Base-by-base conservation (phyloP, 768 basidiomycete species). In the Agaricus subrufescens region DNA sequence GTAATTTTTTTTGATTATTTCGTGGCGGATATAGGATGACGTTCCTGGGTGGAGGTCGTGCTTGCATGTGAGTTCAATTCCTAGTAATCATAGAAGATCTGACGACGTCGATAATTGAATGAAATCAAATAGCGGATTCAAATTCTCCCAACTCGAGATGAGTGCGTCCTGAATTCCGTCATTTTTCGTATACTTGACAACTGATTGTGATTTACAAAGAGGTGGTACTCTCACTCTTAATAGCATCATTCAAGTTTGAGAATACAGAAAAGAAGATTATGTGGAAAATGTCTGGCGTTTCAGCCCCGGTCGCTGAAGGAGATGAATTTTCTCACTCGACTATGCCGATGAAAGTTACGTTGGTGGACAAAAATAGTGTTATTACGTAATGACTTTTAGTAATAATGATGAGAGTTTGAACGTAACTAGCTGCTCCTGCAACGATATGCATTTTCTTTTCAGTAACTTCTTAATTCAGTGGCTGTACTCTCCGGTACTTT, bases 1-100 rank as follows among this genome's bases (percentile, higher is more conserved):
- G 0, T 27, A 44, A 19, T 19, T 46, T n/a, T 8, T 34, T 19
- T 19, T 19, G 19, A 19, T 19, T 19, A 19, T 19, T 19, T 19
- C 19, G 19, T 19, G 19, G 19, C 31, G 5, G 10, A 31, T 31
- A 38, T 15, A 67, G 64, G 52, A 62, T 67, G 63, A 65, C 66
- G 11, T 67, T 67, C 23, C 38, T 63, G 1, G 66, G 62, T 25
- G 66, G 66, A 3, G 59, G 59, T 19, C 56, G 63, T 15, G 52
- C 63, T 38, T 67, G 66, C 58, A 63, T 67, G 64, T 64, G 42
- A 54, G 61, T 19, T 19, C 19, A 19, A 19, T 19, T 19, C 19
- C 19, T 19, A 19, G 19, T 19, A 19, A 48, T 31, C 44, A 19
- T 3, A 15, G n/a, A 10, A n/a, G 19, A 29, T 19, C 15, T 14